A percentile compares a stretch with the other conserved stretches of the same genome.
Conservation (phyloP, 768 basidiomycete genomes). For the Amanita phalloides region DNA sequence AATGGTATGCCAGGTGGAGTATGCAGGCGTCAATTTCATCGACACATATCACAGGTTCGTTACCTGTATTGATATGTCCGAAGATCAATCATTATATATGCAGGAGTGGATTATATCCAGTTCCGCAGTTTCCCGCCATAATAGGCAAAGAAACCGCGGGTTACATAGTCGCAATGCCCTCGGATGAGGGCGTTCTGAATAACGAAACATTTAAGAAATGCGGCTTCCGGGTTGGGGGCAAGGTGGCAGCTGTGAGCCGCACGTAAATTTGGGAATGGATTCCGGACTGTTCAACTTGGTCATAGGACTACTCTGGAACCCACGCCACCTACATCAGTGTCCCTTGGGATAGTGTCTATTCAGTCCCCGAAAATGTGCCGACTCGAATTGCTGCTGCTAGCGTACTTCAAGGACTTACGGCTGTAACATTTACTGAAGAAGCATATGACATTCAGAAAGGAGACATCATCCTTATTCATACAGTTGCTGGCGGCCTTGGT, state of each 20-base stretch:
- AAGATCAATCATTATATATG: not conserved
- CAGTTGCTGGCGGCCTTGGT: slow-evolving; percentile 86
- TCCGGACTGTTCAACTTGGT: not conserved
- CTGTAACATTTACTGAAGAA: slow-evolving; percentile 69
- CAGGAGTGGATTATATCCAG: slow-evolving; percentile 57
- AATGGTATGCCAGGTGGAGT: slow-evolving; percentile 42
- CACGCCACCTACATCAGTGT: slow-evolving; percentile 68
- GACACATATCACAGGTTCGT: slow-evolving; percentile 69
- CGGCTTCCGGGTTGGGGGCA: slow-evolving; percentile 56
- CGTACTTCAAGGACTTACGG: slow-evolving; percentile 70
- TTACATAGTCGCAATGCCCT: slow-evolving; percentile 62
- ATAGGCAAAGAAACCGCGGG: slow-evolving; percentile 79
- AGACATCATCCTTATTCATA: slow-evolving; percentile 78
- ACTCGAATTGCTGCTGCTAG: slow-evolving; percentile 56
- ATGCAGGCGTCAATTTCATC: slow-evolving; percentile 79
- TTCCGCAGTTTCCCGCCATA: slow-evolving; percentile 45
- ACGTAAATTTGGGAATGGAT: not conserved
- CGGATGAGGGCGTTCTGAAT: slow-evolving; percentile 46
- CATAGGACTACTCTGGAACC: slow-evolving; percentile 29
- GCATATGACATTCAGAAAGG: slow-evolving; percentile 74
- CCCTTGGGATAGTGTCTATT: slow-evolving; percentile 49
- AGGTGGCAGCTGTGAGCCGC: slow-evolving; percentile 56
- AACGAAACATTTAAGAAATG: slow-evolving; percentile 54
- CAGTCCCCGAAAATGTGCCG: slow-evolving; percentile 54
- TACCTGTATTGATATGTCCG: not conserved